Conservation (phyloP, 1,139 yeast genomes). For the Kurtzmaniella quercitrusa region DNA sequence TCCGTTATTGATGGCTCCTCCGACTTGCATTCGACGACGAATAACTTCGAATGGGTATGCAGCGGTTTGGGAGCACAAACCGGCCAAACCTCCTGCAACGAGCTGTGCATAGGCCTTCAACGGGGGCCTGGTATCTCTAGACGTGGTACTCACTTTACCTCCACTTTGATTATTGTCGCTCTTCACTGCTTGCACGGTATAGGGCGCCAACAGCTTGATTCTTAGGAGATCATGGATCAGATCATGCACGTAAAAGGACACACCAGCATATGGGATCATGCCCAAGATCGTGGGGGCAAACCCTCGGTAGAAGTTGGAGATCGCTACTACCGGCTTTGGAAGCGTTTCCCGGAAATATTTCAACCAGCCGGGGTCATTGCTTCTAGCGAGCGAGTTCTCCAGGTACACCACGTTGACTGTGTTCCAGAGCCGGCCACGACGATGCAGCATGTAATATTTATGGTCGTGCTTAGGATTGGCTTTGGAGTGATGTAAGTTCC, state of each 20-base stretch:
- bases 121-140: conserved; percentile 58
- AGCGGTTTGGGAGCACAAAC: conserved; percentile 92
- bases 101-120: conserved; percentile 88
- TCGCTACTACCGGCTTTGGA: conserved; percentile 33
- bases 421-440: conserved; percentile 50
- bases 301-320: conserved; percentile 85
- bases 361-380: conserved; percentile 36
- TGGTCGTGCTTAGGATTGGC: conserved; percentile 16
- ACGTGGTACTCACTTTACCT: conserved; percentile 19
- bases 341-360: conserved; percentile 26
- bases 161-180: conserved; percentile 11
- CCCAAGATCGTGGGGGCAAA: conserved; percentile 92
- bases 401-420: conserved; percentile 54
- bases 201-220: conserved; percentile 45
- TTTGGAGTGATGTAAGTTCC: conserved; percentile 23
- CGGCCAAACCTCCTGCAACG: conserved; percentile 91
- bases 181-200: conserved; percentile 44
- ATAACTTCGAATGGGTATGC: conserved; percentile 96
- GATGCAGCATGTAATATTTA: conserved; percentile 20
- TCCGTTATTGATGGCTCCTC: conserved; percentile 70
- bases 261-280: conserved; percentile 98
- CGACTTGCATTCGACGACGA: conserved; percentile 93
- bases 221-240: conserved; percentile 81
- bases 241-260: conserved; percentile 92
- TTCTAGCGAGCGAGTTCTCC: conserved; percentile 53